Percentiles rank a stretch among this genome's conserved stretches.
Conservation (phyloP, 139 green algal genomes). For the Bryopsis sp. region DNA sequence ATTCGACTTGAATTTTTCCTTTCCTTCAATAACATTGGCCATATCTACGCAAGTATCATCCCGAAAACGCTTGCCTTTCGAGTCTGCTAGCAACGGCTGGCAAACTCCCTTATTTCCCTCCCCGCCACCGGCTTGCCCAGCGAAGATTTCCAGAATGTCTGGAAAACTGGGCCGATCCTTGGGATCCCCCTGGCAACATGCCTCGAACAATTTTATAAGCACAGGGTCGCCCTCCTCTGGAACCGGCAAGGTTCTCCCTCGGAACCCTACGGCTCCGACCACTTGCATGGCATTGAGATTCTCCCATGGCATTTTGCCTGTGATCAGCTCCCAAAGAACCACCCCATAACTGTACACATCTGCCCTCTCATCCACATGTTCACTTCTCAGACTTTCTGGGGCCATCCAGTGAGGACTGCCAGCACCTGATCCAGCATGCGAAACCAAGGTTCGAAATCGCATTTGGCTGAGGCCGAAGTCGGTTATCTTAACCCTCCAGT, state of each 20-base stretch:
- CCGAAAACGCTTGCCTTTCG: no score
- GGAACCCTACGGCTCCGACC: conserved; percentile 1
- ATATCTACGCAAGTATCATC: no score
- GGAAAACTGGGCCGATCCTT: not conserved
- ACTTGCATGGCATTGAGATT: conserved; percentile 51
- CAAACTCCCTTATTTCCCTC: no score
- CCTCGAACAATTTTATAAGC: not conserved
- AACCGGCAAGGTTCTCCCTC: not conserved
- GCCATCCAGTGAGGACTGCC: conserved; percentile 74
- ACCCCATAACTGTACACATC: conserved; percentile 28
- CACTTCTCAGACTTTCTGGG: conserved; percentile 47
- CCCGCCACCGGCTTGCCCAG: not conserved
- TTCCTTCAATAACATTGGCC: no score
- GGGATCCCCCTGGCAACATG: not conserved
- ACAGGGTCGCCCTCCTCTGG: not conserved
- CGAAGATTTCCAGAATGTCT: not conserved
- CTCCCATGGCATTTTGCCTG: conserved; percentile 56
- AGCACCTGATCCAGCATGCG: not conserved
- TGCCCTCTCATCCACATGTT: conserved; percentile 19
- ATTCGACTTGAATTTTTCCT: no score
- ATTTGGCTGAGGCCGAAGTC: conserved; percentile 54
- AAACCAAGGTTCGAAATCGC: not conserved
- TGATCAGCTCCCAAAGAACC: conserved; percentile 66
- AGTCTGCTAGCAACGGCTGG: no score
- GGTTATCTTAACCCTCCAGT: conserved; percentile 60